A percentile compares a stretch with the other conserved stretches of the same genome.
Evolutionary conservation across 1,284 basidiomycete species (phyloP).

Genomic region (Ganoderma lucidum): DNA sequence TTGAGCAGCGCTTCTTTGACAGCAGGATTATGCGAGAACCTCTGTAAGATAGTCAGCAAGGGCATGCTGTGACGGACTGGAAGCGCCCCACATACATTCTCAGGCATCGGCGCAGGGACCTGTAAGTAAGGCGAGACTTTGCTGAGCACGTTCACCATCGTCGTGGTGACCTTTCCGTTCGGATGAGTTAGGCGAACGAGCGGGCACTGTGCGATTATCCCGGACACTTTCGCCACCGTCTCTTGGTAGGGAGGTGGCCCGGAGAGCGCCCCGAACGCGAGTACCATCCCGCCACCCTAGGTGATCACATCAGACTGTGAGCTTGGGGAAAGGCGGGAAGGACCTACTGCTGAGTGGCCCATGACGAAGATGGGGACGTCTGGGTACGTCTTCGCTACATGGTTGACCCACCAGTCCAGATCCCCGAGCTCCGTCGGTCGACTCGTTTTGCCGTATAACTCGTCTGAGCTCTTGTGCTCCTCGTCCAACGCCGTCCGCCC

Average conservation of each 20-base stretch:
- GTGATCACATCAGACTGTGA: background rate
- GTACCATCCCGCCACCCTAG: background rate
- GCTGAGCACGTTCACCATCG: background rate
- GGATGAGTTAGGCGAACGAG: conserved; percentile 69
- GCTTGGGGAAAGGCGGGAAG: background rate
- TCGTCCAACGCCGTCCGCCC: conserved; percentile 77
- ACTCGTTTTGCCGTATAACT: conserved; percentile 73
- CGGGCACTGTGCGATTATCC: conserved; percentile 77
- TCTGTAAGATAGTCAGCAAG: background rate
- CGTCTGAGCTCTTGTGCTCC: conserved; percentile 53
- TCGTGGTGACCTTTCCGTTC: conserved; percentile 51
- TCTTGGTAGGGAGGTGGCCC: conserved; percentile 48
- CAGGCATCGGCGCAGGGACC: background rate
- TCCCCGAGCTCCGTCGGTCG: conserved; percentile 75
- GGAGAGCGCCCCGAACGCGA: conserved; percentile 41
- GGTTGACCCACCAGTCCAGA: conserved; percentile 69
- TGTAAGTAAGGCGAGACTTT: background rate
- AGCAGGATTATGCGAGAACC: background rate
- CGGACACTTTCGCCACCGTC: conserved; percentile 58
- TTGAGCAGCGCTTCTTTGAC: background rate
- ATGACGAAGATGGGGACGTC: conserved; percentile 73
- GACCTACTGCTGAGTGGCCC: conserved; percentile 83
- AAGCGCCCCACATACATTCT: background rate
- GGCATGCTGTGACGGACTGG: background rate
- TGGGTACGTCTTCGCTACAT: conserved; percentile 53